These are phyloP conservation scores for Torulaspora indica DNA, from an alignment of 805 yeast species.

Conservation along the genomic window DNA sequence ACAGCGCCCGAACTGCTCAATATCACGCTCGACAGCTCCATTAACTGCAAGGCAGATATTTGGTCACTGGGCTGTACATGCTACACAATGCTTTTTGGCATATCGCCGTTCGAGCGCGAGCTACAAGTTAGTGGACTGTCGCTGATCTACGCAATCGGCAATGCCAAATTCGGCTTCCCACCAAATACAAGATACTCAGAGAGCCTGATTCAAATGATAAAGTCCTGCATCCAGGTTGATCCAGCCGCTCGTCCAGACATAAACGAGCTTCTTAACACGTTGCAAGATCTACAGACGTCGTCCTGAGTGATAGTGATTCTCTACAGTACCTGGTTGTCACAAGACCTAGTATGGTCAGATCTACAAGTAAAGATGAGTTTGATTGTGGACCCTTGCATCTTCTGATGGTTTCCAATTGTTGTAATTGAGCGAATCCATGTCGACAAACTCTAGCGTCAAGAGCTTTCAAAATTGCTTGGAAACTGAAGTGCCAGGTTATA, in stretches of 20 bases:
- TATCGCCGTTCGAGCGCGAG: constrained; percentile 83
- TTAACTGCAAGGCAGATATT: constrained; percentile 65
- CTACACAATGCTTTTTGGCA: constrained; percentile 70
- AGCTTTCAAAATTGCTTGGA: constrained; percentile 41
- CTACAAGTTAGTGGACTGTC: constrained; percentile 80
- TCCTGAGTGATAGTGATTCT: neutral
- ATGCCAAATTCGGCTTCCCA: constrained; percentile 52
- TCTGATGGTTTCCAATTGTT: neutral
- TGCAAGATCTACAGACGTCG: constrained; percentile 40
- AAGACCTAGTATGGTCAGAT: neutral
- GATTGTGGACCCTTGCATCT: no score
- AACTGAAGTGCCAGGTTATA: constrained; percentile 41
- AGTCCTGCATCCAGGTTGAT: constrained; percentile 57
- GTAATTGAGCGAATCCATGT: constrained; percentile 1
- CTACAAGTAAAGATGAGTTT: neutral
- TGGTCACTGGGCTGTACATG: constrained; percentile 90
- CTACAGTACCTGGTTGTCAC: neutral
- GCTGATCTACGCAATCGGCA: constrained; percentile 65
- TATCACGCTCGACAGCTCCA: constrained; percentile 56
- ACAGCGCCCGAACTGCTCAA: constrained; percentile 88
- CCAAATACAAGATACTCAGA: constrained; percentile 43
- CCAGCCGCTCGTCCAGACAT: constrained; percentile 59
- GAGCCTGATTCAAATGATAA: constrained; percentile 52
- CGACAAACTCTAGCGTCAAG: constrained; percentile 13
- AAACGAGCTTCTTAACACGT: constrained; percentile 51